Evolutionary conservation across 2,329 filamentous ascomycete species (phyloP), one percentile per base, ranked within the genome.

Genomic region (Drechslera avenae): DNA sequence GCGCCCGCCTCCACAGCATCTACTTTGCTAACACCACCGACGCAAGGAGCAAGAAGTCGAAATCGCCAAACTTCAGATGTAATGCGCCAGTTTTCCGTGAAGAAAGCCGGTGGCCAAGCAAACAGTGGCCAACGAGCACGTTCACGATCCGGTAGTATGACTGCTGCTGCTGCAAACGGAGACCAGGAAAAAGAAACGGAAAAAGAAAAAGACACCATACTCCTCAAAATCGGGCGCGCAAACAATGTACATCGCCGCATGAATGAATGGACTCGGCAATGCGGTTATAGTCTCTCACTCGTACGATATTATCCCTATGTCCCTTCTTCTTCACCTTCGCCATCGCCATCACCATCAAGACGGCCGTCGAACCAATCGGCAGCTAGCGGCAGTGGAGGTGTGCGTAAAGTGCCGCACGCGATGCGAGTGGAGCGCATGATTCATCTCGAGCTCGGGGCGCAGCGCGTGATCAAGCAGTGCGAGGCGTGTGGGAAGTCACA

Each of bases 261-360:
- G 76, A 91, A 92, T 66, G 89, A 97, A 74, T 97, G 94, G 94
- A 87, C 87, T 44, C 85, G 89, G 19, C 94, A 99, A 76, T 99
- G 94, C 72, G 91, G 90, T 1, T 91, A 97, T 70, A 86, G 91
- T 56, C 80, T 97, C 21, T 91, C 90, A 18, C 82, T 99, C 46
- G 85, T 97, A 42, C 86, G 94, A 5, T 97, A 89, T 75, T 99
- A 99, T 67, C 94, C 94, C 0, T 92, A 97, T 71, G 76, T 89
- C 1, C 62, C 63, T 31, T 37, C 41, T 2, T 63, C 59, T 0
- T 63, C 66, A 1, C 60, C 68, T 0, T 64, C 66, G 6, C 64
- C 71, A 1, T 63, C 66, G 16, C 57, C 58, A 21, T 53, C 60
- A 35, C 23, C 26, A 46, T 16, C 40, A 36, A n/a, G n/a, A n/a